Evolutionary conservation across 176 grass and related monocot genomes (phyloP).

Genomic region (Chrysopogon serrulatus): DNA sequence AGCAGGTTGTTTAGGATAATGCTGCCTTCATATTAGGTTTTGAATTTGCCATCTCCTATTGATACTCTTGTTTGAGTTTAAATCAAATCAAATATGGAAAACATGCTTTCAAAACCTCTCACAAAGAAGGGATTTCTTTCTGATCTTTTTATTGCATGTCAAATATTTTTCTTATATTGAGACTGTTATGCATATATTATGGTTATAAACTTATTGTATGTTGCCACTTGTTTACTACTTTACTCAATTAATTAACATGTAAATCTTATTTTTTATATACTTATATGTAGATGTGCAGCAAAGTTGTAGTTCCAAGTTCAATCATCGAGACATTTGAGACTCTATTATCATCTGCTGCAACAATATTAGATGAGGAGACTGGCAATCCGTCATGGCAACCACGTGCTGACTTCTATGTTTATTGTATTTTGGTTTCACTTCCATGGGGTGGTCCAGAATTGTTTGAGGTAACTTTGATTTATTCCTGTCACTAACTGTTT

Average conservation of each 20-base stretch:
- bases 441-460: conserved; percentile 94
- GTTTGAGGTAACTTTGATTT: conserved; percentile 66
- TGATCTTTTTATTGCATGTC: conserved; percentile 2
- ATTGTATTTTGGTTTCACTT: conserved; percentile 94
- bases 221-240: conserved; percentile 8
- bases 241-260: background rate
- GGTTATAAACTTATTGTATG: background rate
- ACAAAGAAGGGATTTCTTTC: background rate
- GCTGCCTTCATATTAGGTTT: conserved; percentile 5
- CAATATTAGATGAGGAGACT: conserved; percentile 79
- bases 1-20: background rate
- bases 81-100: conserved; percentile 9
- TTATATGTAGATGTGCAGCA: conserved; percentile 86
- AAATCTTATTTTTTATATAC: conserved; percentile 12
- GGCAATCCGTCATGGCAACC: conserved; percentile 94
- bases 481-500: background rate
- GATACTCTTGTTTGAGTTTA: background rate
- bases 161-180: conserved; percentile 11
- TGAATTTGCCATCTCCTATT: conserved; percentile 16
- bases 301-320: conserved; percentile 84
- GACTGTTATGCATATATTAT: background rate
- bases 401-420: conserved; percentile 90
- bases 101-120: background rate
- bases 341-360: conserved; percentile 82
- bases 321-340: conserved; percentile 80